Evolutionary conservation across 257 asterid genomes (phyloP).

Genomic region (Solanum acaule): DNA sequence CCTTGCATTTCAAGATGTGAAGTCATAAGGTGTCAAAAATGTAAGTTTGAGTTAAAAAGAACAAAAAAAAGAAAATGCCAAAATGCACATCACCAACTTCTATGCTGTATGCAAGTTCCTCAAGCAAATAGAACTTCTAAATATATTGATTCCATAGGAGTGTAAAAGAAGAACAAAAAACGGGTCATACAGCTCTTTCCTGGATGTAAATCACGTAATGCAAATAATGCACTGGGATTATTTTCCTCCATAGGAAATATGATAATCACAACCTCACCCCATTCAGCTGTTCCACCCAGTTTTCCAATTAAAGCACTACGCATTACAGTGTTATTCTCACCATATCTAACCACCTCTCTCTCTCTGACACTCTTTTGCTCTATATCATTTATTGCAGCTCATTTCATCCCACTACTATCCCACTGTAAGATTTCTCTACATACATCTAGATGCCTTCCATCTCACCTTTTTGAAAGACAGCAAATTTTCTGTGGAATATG

Average conservation of each 20-base stretch:
- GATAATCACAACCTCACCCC: not conserved
- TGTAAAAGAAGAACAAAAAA: not conserved
- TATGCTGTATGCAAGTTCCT: not conserved
- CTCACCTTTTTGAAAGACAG: not conserved
- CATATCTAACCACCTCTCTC: not conserved
- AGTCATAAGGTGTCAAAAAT: not conserved
- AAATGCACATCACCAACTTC: not conserved
- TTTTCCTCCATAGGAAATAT: not conserved
- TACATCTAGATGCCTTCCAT: not conserved
- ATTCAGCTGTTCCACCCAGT: not conserved
- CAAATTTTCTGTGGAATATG: not conserved
- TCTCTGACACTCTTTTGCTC: not conserved
- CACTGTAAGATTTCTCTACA: not conserved
- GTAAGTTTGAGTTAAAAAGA: not conserved
- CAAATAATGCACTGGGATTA: not conserved
- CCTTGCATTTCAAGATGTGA: constrained; percentile 26
- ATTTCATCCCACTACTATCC: not conserved
- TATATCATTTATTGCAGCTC: not conserved
- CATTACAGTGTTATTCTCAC: not conserved
- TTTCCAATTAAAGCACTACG: not conserved
- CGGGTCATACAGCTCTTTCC: not conserved
- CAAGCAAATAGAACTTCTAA: not conserved
- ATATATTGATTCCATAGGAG: not conserved
- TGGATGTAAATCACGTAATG: not conserved
- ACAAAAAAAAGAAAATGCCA: not conserved